A percentile compares a stretch with the other conserved stretches of the same genome.
Evolutionary conservation across 768 basidiomycete species (phyloP).

Genomic region (Mycena crocata): DNA sequence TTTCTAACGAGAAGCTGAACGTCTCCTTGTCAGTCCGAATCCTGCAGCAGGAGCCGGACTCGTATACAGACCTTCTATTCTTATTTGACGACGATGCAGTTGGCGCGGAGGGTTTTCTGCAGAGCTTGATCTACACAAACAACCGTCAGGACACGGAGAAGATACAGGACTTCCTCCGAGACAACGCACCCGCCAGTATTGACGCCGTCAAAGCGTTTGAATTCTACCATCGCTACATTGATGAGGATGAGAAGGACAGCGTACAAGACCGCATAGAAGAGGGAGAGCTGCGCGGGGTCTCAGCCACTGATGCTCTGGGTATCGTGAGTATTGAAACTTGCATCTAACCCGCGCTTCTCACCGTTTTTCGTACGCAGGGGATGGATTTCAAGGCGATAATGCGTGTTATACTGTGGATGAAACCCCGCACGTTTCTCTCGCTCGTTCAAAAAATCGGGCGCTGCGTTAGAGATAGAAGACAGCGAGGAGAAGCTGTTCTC

Average conservation of each 20-base stretch:
- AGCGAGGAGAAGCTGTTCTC: constrained; percentile 12
- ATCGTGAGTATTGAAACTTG: constrained; percentile 10
- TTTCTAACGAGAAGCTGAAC: constrained; percentile 30
- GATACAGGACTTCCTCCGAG: constrained; percentile 31
- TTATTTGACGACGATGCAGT: constrained; percentile 6
- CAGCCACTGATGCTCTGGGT: constrained; percentile 33
- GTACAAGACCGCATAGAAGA: constrained; percentile 10
- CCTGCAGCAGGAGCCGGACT: constrained; percentile 22
- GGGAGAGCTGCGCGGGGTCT: constrained; percentile 18
- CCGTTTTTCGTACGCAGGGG: background rate
- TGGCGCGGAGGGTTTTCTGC: constrained; percentile 16
- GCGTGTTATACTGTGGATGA: constrained; percentile 28
- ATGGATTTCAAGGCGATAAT: constrained; percentile 27
- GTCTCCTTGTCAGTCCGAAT: constrained; percentile 3
- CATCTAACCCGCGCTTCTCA: background rate
- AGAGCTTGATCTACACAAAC: constrained; percentile 32
- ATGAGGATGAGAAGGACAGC: constrained; percentile 4
- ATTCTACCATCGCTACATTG: constrained; percentile 31
- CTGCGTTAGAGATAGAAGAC: constrained; percentile 3
- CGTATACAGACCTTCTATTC: constrained; percentile 26
- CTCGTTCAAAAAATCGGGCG: constrained; percentile 28
- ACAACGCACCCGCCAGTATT: constrained; percentile 15
- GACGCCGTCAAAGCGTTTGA: constrained; percentile 13
- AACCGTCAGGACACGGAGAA: constrained; percentile 23
- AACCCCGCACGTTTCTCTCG: constrained; percentile 24